Evolutionary conservation across 768 basidiomycete genomes (phyloP).

Genomic region (Astraeus odoratus): DNA sequence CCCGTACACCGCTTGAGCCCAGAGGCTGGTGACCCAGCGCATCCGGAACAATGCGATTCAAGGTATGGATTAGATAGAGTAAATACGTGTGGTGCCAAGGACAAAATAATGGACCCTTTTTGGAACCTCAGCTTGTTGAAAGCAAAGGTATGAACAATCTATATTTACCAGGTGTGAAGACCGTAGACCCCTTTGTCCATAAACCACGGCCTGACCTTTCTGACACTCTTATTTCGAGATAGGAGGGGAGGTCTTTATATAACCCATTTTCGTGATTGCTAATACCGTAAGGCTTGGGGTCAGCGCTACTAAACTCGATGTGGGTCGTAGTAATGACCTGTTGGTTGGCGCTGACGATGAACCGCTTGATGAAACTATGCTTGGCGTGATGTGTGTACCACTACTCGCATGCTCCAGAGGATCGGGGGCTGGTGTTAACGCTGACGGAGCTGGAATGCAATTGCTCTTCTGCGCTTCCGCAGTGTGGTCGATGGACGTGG

Average conservation of each 20-base stretch:
- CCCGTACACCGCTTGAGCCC: slow-evolving; percentile 62
- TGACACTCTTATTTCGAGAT: slow-evolving; percentile 34
- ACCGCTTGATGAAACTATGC: background rate
- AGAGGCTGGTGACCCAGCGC: slow-evolving; percentile 34
- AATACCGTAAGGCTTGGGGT: too few species aligned
- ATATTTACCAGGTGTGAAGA: slow-evolving; percentile 32
- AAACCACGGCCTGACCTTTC: slow-evolving; percentile 38
- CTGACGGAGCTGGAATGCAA: background rate
- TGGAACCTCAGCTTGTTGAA: background rate
- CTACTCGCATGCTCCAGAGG: slow-evolving; percentile 1
- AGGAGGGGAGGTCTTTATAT: slow-evolving; percentile 31
- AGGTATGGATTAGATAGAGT: slow-evolving; percentile 62
- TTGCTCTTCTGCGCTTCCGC: background rate
- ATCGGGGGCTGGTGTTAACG: slow-evolving; percentile 5
- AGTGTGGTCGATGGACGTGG: slow-evolving; percentile 14
- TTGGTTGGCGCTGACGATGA: background rate
- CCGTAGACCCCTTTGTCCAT: slow-evolving; percentile 28
- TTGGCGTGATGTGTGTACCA: background rate
- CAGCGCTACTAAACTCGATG: background rate
- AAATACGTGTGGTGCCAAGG: slow-evolving; percentile 50
- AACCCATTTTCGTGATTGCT: slow-evolving; percentile 6
- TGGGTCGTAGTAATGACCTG: background rate
- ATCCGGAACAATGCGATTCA: slow-evolving; percentile 61
- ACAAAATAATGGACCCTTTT: slow-evolving; percentile 55
- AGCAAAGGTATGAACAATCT: background rate